Percentiles rank a stretch among this genome's conserved stretches.
These are phyloP conservation scores for Blastobotrys malaysiensis DNA, from an alignment of 1,139 yeast genomes.

Conservation along the genomic window DNA sequence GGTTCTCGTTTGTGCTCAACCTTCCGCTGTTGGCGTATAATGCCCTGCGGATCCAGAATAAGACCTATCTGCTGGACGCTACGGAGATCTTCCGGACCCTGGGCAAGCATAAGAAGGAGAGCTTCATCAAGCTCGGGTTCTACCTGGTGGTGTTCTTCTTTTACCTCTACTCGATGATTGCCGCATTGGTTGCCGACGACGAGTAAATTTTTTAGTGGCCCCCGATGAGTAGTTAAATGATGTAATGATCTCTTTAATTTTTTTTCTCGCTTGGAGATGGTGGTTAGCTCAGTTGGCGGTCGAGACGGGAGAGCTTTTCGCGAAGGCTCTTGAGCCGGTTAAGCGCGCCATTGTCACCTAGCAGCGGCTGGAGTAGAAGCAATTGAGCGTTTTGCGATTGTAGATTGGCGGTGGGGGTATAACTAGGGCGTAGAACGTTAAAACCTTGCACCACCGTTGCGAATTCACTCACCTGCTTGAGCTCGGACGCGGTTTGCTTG, in stretches of 20 bases:
- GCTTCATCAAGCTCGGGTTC: constrained; percentile 85
- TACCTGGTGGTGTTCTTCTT: constrained; percentile 89
- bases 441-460: constrained; percentile 8
- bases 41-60: constrained; percentile 26
- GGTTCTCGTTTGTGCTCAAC: constrained; percentile 85
- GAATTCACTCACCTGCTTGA: constrained; percentile 17
- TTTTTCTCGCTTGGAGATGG: no score
- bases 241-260: not conserved
- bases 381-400: not conserved
- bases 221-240: not conserved
- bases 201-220: no score
- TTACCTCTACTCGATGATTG: constrained; percentile 94
- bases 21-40: constrained; percentile 71
- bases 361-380: not conserved
- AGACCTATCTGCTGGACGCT: constrained; percentile 85
- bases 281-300: not conserved
- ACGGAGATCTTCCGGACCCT: constrained; percentile 96
- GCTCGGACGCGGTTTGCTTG: constrained; percentile 9
- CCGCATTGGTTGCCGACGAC: constrained; percentile 76
- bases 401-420: not conserved
- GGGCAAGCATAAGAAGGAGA: constrained; percentile 87
- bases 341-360: not conserved
- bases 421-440: not conserved
- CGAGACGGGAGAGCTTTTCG: not conserved
- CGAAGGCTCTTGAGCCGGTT: not conserved